phyloP scores from a whole-genome alignment of 2,329 filamentous ascomycete species.

The Penicillium psychrosexuale region DNA sequence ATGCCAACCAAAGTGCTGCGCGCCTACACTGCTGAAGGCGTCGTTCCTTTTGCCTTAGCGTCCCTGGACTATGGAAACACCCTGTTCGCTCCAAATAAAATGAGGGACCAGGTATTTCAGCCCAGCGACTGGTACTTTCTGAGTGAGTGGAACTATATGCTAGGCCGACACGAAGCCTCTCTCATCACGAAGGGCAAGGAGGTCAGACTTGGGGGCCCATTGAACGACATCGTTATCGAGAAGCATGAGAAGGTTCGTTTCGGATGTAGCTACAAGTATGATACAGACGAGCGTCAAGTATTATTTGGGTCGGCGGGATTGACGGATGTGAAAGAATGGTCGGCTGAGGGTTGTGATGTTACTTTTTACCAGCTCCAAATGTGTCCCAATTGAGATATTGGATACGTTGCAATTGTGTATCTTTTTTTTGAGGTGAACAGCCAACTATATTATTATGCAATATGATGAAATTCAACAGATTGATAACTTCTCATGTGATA shows the following conservation, averaged over 20 bases:
- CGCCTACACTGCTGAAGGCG: not conserved
- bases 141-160: constrained; percentile 8
- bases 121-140: constrained; percentile 7
- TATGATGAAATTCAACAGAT: too few species aligned
- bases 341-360: not conserved
- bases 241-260: constrained; percentile 9
- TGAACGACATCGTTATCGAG: constrained; percentile 2
- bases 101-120: not conserved
- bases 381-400: not conserved
- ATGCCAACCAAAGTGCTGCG: not conserved
- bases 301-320: not conserved
- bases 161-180: constrained; percentile 10
- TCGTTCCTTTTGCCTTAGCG: not conserved
- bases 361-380: not conserved
- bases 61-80: not conserved
- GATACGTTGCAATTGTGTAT: too few species aligned
- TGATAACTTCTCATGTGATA: too few species aligned
- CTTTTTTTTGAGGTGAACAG: too few species aligned
- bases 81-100: not conserved
- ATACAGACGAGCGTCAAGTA: not conserved
- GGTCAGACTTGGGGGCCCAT: constrained; percentile 3
- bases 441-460: not conserved
- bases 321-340: not conserved
- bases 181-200: constrained; percentile 1
- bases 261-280: constrained; percentile 13